Base-by-base conservation (phyloP, 257 asterid species). In the Agastache rugosa region DNA sequence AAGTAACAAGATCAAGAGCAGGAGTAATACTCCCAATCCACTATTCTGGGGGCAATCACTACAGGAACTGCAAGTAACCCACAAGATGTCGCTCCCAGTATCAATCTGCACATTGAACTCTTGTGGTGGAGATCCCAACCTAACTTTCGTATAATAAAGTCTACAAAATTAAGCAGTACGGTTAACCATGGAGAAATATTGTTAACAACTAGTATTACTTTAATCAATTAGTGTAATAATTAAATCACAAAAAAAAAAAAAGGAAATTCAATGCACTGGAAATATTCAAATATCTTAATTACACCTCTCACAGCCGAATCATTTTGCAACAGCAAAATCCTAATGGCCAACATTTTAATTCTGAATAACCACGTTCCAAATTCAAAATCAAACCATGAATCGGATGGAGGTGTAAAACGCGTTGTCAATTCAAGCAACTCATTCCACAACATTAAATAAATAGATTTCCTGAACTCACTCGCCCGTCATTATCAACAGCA, bases 31-130 rank as follows among this genome's bases (percentile, higher is more conserved):
- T 23, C 93, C 91, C 29, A 91, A 77, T 68, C 81, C 83, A 76
- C 96, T 89, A 66, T 81, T 77, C 17, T 71, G 87, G 22, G 93
- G 91, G 76, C 97, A 91, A 39, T 83, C 72, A 5, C 51, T 75
- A 76, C 97, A 88, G 58, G 87, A 80, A 54, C 80, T 89, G 76
- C 95, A 88, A 35, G 88, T 80, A 71, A 91, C 93, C 97, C 97
- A 91, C 75, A 88, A 77, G 63, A 91, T 81, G 67, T 87, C 91
- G 69, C 97, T 91, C 63, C 97, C 97, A 8, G 97, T 88, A 65
- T 91, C 97, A 48, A 91, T 87, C 80, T 88, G 95, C 74, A 91
- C 90, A 56, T 83, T 77, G 85, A 78, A 91, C 70, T 87, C 90
- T 76, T 58, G 84, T 2, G 91, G 84, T 19, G 95, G 93, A 71